Evolutionary conservation across 2,329 filamentous ascomycete species (phyloP), one percentile per base, ranked within the genome.

Genomic region (Acrocalymma vagum): DNA sequence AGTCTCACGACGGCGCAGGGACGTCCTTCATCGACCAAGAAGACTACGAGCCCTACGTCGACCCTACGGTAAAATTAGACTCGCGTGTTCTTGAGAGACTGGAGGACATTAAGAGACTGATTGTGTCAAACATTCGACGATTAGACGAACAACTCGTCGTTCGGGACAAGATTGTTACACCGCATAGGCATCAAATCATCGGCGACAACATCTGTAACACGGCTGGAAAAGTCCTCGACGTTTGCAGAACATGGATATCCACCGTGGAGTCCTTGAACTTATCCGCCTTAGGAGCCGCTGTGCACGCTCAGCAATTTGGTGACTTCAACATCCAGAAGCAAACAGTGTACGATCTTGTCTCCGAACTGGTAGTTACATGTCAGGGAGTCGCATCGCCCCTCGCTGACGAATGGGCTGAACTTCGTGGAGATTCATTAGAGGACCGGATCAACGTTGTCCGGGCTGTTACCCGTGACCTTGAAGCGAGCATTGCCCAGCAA

Each of bases 321-420:
- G 94, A 97, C 56, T 96, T 96, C 67, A 86, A 85, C 60, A 82
- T 86, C 21, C 90, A 95, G 67, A 97, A 97, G 72, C 94, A 99
- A 69, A 88, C 87, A 56, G 78, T 95, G 13, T 97, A 97, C 70
- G 94, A 97, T 69, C 88, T 91, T 44, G 87, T 96, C 39, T 92
- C 91, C 7, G 94, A 97, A 65, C 80, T 99, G 18, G 74, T 97
- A 4, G 74, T 96, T 33, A 85, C 87, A 43, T 96, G 92, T 61
- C 94, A 99, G 71, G 85, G 88, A 16, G 87, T 97, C n/a, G 89
- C 91, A 5, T 90, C 90, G 7, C 94, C 94, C 5, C 72, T 99
- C 28, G 89, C 87, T 7, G 94, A 99, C 65, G 94, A 99, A 72
- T 99, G 94, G 94, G 84, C 92, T 4, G 91, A 96, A 65, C 78